phyloP scores from a whole-genome alignment of 1,139 yeast genomes.

The Saccharomycopsis phalli region DNA sequence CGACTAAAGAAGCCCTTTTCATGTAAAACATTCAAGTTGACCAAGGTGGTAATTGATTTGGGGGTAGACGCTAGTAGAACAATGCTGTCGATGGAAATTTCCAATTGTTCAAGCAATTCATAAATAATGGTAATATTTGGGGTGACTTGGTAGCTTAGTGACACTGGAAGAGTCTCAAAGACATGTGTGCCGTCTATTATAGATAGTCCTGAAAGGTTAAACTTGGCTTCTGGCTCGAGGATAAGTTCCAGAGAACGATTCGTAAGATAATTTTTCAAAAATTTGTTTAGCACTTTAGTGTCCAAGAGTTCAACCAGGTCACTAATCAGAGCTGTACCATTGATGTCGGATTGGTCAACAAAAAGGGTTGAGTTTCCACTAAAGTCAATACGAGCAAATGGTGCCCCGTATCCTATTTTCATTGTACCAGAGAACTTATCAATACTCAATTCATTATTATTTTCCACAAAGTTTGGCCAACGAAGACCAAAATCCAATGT shows the following conservation, averaged over 20 bases:
- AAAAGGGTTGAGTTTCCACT: not conserved
- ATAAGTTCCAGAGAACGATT: not conserved
- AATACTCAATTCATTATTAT: not conserved
- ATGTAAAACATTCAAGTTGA: conserved; percentile 4
- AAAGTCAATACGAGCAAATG: not conserved
- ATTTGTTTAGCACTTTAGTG: not conserved
- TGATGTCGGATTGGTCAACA: not conserved
- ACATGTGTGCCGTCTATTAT: not conserved
- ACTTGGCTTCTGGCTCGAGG: not conserved
- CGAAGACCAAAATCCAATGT: not conserved
- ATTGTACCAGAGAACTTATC: not conserved
- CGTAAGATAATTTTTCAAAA: not conserved
- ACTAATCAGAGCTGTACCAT: conserved; percentile 1
- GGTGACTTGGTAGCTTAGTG: conserved; percentile 4
- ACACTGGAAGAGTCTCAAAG: conserved; percentile 7
- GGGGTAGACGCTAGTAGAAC: conserved; percentile 8
- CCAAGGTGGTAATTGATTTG: conserved; percentile 6
- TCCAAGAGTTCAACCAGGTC: conserved; percentile 1
- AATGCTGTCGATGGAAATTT: conserved; percentile 8
- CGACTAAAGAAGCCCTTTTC: too few species aligned
- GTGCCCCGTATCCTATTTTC: not conserved
- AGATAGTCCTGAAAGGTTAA: not conserved
- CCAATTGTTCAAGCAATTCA: not conserved
- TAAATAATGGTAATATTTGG: not conserved
- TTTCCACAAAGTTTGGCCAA: not conserved